Conservation (phyloP, 768 basidiomycete species). For the Mycena alexandri region DNA sequence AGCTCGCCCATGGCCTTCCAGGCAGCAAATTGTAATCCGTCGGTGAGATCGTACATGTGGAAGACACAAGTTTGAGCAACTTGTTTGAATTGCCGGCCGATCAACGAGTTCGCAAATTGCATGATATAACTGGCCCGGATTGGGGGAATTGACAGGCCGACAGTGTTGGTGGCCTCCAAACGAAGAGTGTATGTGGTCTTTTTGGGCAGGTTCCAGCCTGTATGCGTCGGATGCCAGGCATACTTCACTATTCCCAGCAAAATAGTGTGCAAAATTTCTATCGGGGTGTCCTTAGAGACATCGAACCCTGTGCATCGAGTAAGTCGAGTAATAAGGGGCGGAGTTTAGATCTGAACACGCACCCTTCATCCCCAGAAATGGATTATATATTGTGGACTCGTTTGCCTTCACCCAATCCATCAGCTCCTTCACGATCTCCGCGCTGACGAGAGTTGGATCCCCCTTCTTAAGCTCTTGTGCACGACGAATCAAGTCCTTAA, state of each 20-base stretch:
- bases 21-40: conserved; percentile 32
- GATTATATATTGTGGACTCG: conserved; percentile 44
- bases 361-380: conserved; percentile 48
- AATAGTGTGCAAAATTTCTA: conserved; percentile 46
- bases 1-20: conserved; percentile 42
- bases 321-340: too few species aligned
- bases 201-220: conserved; percentile 27
- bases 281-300: conserved; percentile 30
- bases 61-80: conserved; percentile 42
- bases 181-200: conserved; percentile 35
- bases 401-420: conserved; percentile 45
- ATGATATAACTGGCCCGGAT: conserved; percentile 44
- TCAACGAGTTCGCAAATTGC: conserved; percentile 43
- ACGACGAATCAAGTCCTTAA: conserved; percentile 46
- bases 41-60: conserved; percentile 43
- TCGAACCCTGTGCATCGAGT: conserved; percentile 19
- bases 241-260: conserved; percentile 48
- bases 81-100: conserved; percentile 46
- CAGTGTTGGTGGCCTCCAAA: conserved; percentile 35
- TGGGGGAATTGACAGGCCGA: conserved; percentile 40
- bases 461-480: conserved; percentile 39
- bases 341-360: too few species aligned
- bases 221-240: conserved; percentile 43
- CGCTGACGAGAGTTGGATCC: conserved; percentile 27
- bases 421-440: conserved; percentile 43